Percentiles rank a stretch among this genome's conserved stretches.
phyloP scores from a whole-genome alignment of 169 alveolate genomes.

The Babesia gibsoni region DNA sequence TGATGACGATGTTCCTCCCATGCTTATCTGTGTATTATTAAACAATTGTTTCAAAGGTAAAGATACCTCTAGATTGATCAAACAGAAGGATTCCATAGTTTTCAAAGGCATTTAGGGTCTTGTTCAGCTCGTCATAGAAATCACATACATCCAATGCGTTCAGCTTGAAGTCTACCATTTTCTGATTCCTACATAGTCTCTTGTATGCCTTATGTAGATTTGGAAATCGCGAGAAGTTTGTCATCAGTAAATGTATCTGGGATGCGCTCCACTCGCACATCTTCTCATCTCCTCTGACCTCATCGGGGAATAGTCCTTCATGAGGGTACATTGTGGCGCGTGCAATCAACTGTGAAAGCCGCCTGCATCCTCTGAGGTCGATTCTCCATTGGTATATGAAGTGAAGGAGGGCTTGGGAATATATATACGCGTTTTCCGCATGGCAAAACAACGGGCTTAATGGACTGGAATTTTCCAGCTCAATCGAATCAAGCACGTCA shows the following conservation, averaged over 20 bases:
- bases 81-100: constrained; percentile 54
- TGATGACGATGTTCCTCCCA: neutral
- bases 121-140: constrained; percentile 55
- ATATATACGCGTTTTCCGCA: constrained; percentile 87
- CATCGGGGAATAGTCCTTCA: constrained; percentile 14
- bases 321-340: constrained; percentile 46
- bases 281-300: constrained; percentile 26
- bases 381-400: constrained; percentile 84
- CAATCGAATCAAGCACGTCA: constrained; percentile 75
- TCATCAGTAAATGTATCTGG: constrained; percentile 63
- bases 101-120: constrained; percentile 55
- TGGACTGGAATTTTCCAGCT: constrained; percentile 63
- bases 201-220: constrained; percentile 44
- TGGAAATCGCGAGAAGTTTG: constrained; percentile 62
- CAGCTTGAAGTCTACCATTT: neutral
- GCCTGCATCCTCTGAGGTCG: constrained; percentile 82
- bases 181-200: constrained; percentile 22
- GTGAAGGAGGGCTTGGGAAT: constrained; percentile 85
- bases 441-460: constrained; percentile 75
- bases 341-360: constrained; percentile 81
- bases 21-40: neutral
- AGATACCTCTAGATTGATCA: constrained; percentile 26
- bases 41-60: neutral
- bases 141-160: constrained; percentile 58
- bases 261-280: constrained; percentile 60